Conservation (phyloP, 176 grass and related monocot genomes). For the Lolium multiflorum region DNA sequence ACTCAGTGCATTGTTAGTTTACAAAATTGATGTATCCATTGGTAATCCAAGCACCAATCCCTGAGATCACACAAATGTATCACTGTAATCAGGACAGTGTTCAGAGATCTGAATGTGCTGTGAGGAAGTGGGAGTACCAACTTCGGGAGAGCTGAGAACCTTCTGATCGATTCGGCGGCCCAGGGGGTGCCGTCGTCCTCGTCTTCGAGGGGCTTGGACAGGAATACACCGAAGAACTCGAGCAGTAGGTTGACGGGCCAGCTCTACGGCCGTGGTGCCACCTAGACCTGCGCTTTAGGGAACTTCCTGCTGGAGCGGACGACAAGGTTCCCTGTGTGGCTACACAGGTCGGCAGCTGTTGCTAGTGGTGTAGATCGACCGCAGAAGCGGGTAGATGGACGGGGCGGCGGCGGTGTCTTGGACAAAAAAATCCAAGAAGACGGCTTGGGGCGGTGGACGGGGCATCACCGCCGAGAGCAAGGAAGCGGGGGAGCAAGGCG, state of each 20-base stretch:
- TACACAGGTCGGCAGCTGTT: slow-evolving; percentile 93
- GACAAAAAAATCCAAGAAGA: too few species aligned
- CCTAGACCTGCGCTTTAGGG: slow-evolving; percentile 84
- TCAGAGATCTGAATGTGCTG: background rate
- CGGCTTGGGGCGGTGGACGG: too few species aligned
- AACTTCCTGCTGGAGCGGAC: slow-evolving; percentile 94
- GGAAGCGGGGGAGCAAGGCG: too few species aligned
- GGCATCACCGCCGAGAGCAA: too few species aligned
- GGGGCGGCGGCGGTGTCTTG: too few species aligned
- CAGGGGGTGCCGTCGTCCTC: slow-evolving; percentile 82
- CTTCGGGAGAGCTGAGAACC: slow-evolving; percentile 92
- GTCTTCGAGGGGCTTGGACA: slow-evolving; percentile 69
- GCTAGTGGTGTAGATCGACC: too few species aligned
- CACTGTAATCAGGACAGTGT: too few species aligned
- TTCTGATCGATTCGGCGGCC: slow-evolving; percentile 95
- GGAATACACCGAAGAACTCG: slow-evolving; percentile 95
- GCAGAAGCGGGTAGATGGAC: too few species aligned
- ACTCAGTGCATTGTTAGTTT: too few species aligned
- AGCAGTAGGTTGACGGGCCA: slow-evolving; percentile 97
- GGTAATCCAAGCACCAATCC: too few species aligned
- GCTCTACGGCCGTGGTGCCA: slow-evolving; percentile 94
- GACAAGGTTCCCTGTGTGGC: slow-evolving; percentile 92
- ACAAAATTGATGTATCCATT: too few species aligned
- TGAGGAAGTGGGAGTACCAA: slow-evolving; percentile 57
- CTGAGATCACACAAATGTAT: too few species aligned